These are phyloP conservation scores for Asterionellopsis glacialis DNA, from an alignment of 108 stramenopile species.

Conservation along the genomic window DNA sequence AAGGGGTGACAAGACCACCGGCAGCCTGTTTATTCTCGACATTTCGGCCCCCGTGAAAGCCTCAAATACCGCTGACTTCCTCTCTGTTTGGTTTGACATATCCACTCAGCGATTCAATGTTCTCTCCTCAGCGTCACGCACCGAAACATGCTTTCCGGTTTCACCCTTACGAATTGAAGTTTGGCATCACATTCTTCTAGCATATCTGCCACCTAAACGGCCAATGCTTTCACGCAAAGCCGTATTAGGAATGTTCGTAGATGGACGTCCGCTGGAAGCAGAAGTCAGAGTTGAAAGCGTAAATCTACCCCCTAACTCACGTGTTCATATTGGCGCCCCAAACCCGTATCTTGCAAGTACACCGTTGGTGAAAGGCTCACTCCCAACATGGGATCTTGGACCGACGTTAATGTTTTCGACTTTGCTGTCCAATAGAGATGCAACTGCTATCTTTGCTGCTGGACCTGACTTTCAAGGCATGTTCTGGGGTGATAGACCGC, in stretches of 20 bases:
- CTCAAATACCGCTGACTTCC: constrained; percentile 39
- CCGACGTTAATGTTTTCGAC: constrained; percentile 64
- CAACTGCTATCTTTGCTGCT: constrained; percentile 73
- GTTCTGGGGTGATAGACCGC: constrained; percentile 88
- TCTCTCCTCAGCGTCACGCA: constrained; percentile 54
- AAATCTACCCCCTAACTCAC: constrained; percentile 72
- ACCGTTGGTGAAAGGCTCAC: constrained; percentile 61
- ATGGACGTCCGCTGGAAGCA: constrained; percentile 75
- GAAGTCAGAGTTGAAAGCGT: constrained; percentile 77
- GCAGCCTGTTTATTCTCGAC: constrained; percentile 71
- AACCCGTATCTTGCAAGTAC: constrained; percentile 72
- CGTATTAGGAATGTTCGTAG: constrained; percentile 56
- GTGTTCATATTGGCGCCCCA: constrained; percentile 70
- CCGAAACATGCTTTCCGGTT: constrained; percentile 68
- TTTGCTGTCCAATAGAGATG: constrained; percentile 64
- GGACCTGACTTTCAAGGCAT: constrained; percentile 81
- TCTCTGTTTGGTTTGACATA: constrained; percentile 80
- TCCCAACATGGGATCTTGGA: constrained; percentile 80
- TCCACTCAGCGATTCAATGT: constrained; percentile 65
- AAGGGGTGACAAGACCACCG: constrained; percentile 41
- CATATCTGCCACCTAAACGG: constrained; percentile 79
- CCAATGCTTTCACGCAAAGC: constrained; percentile 76
- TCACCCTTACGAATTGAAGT: constrained; percentile 71
- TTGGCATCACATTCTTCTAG: constrained; percentile 85
- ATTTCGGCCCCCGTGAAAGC: constrained; percentile 38